phyloP scores from a whole-genome alignment of 352 stramenopile genomes.

The Phytophthora foliorum region DNA sequence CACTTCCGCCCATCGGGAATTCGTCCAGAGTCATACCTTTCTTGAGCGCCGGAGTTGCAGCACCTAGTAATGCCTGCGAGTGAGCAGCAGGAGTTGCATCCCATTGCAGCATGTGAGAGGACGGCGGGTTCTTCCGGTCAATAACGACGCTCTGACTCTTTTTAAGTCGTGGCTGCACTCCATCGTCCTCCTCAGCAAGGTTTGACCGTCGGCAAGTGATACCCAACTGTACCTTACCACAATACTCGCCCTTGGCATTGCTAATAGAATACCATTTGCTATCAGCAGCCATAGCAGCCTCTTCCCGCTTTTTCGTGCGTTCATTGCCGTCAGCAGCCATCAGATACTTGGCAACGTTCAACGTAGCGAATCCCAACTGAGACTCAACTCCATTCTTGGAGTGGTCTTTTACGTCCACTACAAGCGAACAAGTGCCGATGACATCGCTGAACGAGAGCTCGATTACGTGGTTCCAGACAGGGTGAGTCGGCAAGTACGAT shows the following conservation, averaged over 20 bases:
- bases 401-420: conserved; percentile 80
- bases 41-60: conserved; percentile 47
- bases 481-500: conserved; percentile 73
- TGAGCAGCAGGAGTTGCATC: conserved; percentile 50
- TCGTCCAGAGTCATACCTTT: conserved; percentile 53
- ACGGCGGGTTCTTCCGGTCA: conserved; percentile 73
- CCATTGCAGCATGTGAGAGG: conserved; percentile 83
- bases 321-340: conserved; percentile 66
- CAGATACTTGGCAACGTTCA: conserved; percentile 89
- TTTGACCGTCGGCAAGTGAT: conserved; percentile 72
- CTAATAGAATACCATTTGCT: conserved; percentile 89
- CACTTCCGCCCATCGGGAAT: conserved; percentile 38
- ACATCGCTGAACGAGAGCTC: conserved; percentile 77
- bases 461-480: conserved; percentile 88
- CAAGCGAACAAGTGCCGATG: conserved; percentile 81
- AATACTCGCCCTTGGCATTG: conserved; percentile 89
- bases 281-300: conserved; percentile 75
- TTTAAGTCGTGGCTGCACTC: conserved; percentile 66
- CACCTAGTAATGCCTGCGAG: conserved; percentile 42
- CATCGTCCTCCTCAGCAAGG: conserved; percentile 33
- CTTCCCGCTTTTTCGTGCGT: conserved; percentile 60
- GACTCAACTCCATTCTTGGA: conserved; percentile 48
- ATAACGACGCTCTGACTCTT: conserved; percentile 86
- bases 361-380: conserved; percentile 69
- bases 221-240: conserved; percentile 83